Evolutionary conservation across 331 rosid genomes (phyloP).

Genomic region (Pyracantha coccinea): DNA sequence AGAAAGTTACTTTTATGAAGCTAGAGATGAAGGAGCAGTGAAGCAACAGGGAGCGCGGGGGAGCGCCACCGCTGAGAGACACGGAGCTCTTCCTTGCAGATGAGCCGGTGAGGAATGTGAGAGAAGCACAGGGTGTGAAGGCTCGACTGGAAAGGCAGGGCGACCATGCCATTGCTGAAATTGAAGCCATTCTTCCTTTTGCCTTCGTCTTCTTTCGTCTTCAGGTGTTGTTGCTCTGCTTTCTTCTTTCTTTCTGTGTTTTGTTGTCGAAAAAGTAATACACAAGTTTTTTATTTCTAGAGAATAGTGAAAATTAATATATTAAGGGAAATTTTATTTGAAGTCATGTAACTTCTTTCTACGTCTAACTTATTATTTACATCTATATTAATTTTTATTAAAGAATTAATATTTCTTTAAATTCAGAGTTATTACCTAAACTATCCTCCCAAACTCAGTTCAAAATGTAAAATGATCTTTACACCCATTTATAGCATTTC

Average conservation of each 20-base stretch:
- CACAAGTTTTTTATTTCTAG: too few relatives aligned
- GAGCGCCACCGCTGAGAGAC: constrained; percentile 10
- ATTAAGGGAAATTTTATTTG: too few relatives aligned
- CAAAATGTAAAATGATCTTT: too few relatives aligned
- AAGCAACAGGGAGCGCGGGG: constrained; percentile 26
- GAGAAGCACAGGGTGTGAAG: constrained; percentile 35
- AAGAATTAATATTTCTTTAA: too few relatives aligned
- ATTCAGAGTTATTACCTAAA: too few relatives aligned
- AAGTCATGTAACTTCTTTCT: too few relatives aligned
- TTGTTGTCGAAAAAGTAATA: too few relatives aligned
- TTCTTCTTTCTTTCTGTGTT: not conserved
- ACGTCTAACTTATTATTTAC: too few relatives aligned
- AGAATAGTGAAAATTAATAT: too few relatives aligned
- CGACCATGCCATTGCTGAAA: constrained; percentile 32
- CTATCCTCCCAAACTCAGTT: too few relatives aligned
- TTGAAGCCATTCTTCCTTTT: constrained; percentile 30
- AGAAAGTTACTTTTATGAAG: not conserved
- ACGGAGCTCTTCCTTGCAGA: constrained; percentile 8
- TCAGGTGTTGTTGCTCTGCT: not conserved
- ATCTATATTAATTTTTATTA: too few relatives aligned
- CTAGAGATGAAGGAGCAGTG: constrained; percentile 32
- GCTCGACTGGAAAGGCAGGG: constrained; percentile 21
- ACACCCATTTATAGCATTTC: too few relatives aligned
- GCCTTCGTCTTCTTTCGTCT: not conserved
- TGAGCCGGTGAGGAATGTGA: constrained; percentile 23